Base-by-base conservation (phyloP, 2,329 filamentous ascomycete species). In the Trichoderma sp. region DNA sequence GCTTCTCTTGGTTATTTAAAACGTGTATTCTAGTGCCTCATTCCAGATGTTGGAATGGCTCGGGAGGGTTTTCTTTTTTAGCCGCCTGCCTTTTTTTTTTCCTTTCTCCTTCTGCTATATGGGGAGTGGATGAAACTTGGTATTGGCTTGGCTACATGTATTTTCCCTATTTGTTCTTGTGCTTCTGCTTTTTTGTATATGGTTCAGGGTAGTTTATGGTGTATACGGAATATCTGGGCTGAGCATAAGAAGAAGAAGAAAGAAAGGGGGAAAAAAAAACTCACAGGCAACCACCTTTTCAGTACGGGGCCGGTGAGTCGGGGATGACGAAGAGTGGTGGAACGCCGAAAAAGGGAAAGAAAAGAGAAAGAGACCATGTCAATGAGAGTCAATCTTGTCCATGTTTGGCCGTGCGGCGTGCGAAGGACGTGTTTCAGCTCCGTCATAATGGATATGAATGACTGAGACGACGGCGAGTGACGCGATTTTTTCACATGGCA, bases 181-280 rank as follows among this genome's bases (percentile, higher is more conserved):
- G 10, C 13, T 57, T n/a, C 35, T 57, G 7, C n/a, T 56, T 17
- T 42, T 54, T 56, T 56, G 50, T 64, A n/a, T 48, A 64, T 19
- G 52, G 61, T 63, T 63, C 45, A 52, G 29, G 59, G 59, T 63
- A 61, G 58, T 61, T 34, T 6, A 13, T 27, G 52, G 37, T 56
- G 61, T 56, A 25, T 45, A 52, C 29, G 52, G 61, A 17, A 5
- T 42, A 27, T 34, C 19, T 63, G 25, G 37, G 52, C 35, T 35
- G 15, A 34, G 35, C 27, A 57, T 53, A 22, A 32, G 34, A 53
- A 27, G 8, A 12, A 9, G 29, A 17, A 22, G 10, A 10, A 27
- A 32, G 32, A 35, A 27, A 39, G 6, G 4, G 19, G 12, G 12
- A 48, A 42, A 19, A 25, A 56, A 19, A 39, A 3, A 13, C 25